Base-by-base conservation (phyloP, 2,329 filamentous ascomycete genomes). In the Capronia coronata region DNA sequence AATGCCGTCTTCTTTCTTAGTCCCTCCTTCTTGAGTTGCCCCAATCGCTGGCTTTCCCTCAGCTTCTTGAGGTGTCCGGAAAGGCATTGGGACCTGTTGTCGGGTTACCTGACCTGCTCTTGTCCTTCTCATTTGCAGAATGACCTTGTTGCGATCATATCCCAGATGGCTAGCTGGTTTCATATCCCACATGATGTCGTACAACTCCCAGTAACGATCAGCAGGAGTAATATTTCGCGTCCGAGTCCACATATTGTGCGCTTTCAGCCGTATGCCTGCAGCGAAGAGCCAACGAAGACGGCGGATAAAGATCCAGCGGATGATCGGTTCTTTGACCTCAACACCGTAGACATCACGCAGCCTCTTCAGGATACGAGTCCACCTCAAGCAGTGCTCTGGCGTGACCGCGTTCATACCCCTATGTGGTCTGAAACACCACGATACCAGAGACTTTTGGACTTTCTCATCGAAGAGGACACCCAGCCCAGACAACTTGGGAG, bases 361-460 rank as follows among this genome's bases (percentile, higher is more conserved):
- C 30, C 27, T 39, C 38, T 55, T 55, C 19, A 58, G 34, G 3
- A 58, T 43, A n/a, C 46, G 48, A 14, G 56, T 55, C 46, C 53
- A 54, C 5, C 51, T 21, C n/a, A 58, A 32, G 39, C 53, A 58
- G 11, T 41, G 54, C 37, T 55, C 45, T 3, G 55, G 43, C 3
- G 46, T 43, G 6, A 51, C 44, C 5, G 29, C 35, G 7, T 29
- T 38, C 42, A 46, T 42, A 9, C 51, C 54, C 16, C 46, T 54
- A n/a, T 40, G 47, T 21, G 51, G 35, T 23, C 45, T 23, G 58
- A 78, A 77, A 1, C 74, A 72, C 74, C 75, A 77, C 39, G 67
- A 62, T 10, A 78, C 65, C 32, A 78, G 68, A 9, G 71, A 70
- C 41, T 65, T 64, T 61, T 76, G 75, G 50, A 75, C 65, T 3